Evolutionary conservation across 176 grass and related monocot genomes (phyloP).

Genomic region (Chrysopogon serrulatus): DNA sequence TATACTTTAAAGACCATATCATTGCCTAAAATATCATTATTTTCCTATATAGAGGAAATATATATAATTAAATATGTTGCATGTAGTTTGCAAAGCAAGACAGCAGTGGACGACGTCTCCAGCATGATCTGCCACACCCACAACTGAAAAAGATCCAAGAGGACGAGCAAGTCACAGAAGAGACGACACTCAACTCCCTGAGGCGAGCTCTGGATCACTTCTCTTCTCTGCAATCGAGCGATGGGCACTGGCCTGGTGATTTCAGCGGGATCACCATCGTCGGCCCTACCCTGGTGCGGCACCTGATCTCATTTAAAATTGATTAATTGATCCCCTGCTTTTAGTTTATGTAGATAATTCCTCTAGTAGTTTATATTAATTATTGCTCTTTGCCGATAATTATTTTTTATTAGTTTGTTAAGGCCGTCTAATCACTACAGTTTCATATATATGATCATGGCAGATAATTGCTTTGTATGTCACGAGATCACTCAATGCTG

Average conservation of each 20-base stretch:
- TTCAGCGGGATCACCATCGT: conserved; percentile 52
- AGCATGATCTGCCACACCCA: neutral
- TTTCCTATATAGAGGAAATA: too few relatives aligned
- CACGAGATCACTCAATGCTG: neutral
- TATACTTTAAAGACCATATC: too few relatives aligned
- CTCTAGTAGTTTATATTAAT: too few relatives aligned
- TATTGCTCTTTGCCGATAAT: too few relatives aligned
- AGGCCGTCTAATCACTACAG: neutral
- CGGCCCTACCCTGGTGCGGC: conserved; percentile 44
- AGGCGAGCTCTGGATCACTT: conserved; percentile 25
- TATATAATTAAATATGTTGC: too few relatives aligned
- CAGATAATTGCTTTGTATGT: conserved; percentile 26
- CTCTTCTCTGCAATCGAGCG: conserved; percentile 40
- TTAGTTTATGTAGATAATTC: neutral
- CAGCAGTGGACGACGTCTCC: neutral
- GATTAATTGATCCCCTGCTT: too few relatives aligned
- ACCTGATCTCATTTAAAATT: too few relatives aligned
- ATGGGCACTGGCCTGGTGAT: conserved; percentile 54
- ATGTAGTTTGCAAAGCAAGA: conserved; percentile 28
- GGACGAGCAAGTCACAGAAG: conserved; percentile 12
- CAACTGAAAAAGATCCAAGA: conserved; percentile 12
- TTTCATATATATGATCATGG: neutral
- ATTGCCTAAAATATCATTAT: too few relatives aligned
- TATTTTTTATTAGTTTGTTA: too few relatives aligned
- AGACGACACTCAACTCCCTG: conserved; percentile 11